These are phyloP conservation scores for Lichtheimia ramosa DNA, from an alignment of 371 early-diverging fungal species.

Conservation along the genomic window DNA sequence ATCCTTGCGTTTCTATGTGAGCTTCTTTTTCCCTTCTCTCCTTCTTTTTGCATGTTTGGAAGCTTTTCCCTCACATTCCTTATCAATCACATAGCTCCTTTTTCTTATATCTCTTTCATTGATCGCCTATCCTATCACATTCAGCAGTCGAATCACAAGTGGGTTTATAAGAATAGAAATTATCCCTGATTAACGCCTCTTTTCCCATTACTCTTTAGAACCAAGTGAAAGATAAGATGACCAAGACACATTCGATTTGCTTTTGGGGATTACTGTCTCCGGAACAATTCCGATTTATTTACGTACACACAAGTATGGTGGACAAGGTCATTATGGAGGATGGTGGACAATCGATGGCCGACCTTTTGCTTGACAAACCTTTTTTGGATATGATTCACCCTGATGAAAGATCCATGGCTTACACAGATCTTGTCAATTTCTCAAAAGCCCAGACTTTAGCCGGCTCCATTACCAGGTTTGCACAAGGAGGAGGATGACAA, in stretches of 20 bases:
- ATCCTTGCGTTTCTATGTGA: too few species aligned
- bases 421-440: slow-evolving; percentile 50
- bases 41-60: too few species aligned
- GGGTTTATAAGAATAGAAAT: too few species aligned
- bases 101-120: too few species aligned
- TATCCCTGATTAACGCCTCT: too few species aligned
- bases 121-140: too few species aligned
- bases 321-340: slow-evolving; percentile 20
- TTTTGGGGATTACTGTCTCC: slow-evolving; percentile 55
- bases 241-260: slow-evolving; percentile 14
- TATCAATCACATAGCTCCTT: too few species aligned
- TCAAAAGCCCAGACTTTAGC: slow-evolving; percentile 49
- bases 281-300: slow-evolving; percentile 46
- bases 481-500: background rate
- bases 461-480: slow-evolving; percentile 59
- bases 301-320: slow-evolving; percentile 43
- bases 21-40: too few species aligned
- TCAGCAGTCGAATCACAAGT: too few species aligned
- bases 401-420: slow-evolving; percentile 53
- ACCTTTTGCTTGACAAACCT: slow-evolving; percentile 41
- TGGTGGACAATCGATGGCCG: slow-evolving; percentile 31
- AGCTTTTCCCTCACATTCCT: too few species aligned
- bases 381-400: slow-evolving; percentile 63
- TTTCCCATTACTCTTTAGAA: too few species aligned
- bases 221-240: too few species aligned